phyloP scores from a whole-genome alignment of 352 stramenopile genomes.

The Globisporangium camurandrum region DNA sequence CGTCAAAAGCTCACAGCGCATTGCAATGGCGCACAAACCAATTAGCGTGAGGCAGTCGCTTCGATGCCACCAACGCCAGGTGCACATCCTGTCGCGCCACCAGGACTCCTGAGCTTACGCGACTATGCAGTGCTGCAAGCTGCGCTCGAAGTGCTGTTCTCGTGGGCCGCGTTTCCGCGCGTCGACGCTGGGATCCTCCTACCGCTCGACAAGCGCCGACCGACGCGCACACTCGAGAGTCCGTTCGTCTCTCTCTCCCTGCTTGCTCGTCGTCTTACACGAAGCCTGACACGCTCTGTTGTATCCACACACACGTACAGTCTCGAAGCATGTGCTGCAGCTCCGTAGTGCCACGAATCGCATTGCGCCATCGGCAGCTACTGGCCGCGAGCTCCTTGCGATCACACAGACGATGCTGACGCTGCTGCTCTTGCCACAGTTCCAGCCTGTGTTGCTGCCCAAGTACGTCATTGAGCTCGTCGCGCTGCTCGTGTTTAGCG shows the following conservation, averaged over 20 bases:
- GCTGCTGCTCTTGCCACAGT: slow-evolving; percentile 58
- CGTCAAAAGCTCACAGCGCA: background rate
- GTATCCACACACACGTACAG: slow-evolving; percentile 19
- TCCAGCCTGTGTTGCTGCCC: slow-evolving; percentile 69
- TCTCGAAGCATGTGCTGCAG: slow-evolving; percentile 45
- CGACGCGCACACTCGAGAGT: slow-evolving; percentile 79
- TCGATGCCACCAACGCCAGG: slow-evolving; percentile 7
- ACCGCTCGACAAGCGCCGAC: slow-evolving; percentile 51
- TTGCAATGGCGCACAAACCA: background rate
- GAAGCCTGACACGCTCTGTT: no score
- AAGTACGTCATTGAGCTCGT: slow-evolving; percentile 78
- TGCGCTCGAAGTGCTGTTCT: slow-evolving; percentile 65
- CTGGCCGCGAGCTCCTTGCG: slow-evolving; percentile 25
- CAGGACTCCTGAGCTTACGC: slow-evolving; percentile 67
- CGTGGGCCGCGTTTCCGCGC: slow-evolving; percentile 49
- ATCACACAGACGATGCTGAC: slow-evolving; percentile 45
- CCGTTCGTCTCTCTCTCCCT: slow-evolving; percentile 7
- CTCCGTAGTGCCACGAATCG: slow-evolving; percentile 18
- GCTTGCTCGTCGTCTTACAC: no score
- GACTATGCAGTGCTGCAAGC: slow-evolving; percentile 82
- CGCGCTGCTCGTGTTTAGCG: slow-evolving; percentile 53
- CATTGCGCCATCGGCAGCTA: slow-evolving; percentile 6
- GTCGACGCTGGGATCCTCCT: slow-evolving; percentile 47
- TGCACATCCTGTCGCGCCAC: slow-evolving; percentile 33
- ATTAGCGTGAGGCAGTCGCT: background rate